A percentile compares a stretch with the other conserved stretches of the same genome.
phyloP scores from a whole-genome alignment of 1,139 yeast genomes.

The Hemisphaericaspora xylanilytica region DNA sequence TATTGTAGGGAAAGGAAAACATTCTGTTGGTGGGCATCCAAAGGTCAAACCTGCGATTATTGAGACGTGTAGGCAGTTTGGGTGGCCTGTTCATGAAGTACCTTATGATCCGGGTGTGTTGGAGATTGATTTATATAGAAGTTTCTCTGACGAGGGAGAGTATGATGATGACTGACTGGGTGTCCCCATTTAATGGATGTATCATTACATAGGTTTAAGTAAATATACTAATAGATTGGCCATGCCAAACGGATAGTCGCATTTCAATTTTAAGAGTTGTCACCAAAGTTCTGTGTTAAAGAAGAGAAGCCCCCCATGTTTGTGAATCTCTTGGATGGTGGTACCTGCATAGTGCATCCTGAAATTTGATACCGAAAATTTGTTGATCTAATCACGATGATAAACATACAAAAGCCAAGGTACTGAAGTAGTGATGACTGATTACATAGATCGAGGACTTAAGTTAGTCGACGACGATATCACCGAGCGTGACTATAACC shows the following conservation, averaged over 20 bases:
- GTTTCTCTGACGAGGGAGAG: no score
- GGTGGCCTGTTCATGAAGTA: neutral
- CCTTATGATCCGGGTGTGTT: no score
- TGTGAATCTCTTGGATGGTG: no score
- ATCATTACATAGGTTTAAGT: no score
- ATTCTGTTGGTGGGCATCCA: neutral
- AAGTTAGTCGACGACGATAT: conserved; percentile 29
- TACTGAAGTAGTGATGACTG: conserved; percentile 19
- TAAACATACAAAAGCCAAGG: neutral
- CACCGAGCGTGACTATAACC: conserved; percentile 60
- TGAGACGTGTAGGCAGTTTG: neutral
- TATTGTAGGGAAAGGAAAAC: neutral
- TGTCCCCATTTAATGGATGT: no score
- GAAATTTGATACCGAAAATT: neutral
- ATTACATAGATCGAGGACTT: conserved; percentile 35
- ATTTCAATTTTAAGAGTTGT: no score
- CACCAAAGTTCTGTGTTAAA: no score
- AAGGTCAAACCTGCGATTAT: neutral
- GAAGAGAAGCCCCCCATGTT: no score
- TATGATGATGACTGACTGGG: no score
- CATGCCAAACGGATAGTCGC: no score
- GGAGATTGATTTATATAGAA: no score
- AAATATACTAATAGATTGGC: no score
- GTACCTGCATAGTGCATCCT: neutral
- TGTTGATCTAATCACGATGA: neutral